phyloP scores from a whole-genome alignment of 371 early-diverging fungal species.

The Rhizopus microsporus region DNA sequence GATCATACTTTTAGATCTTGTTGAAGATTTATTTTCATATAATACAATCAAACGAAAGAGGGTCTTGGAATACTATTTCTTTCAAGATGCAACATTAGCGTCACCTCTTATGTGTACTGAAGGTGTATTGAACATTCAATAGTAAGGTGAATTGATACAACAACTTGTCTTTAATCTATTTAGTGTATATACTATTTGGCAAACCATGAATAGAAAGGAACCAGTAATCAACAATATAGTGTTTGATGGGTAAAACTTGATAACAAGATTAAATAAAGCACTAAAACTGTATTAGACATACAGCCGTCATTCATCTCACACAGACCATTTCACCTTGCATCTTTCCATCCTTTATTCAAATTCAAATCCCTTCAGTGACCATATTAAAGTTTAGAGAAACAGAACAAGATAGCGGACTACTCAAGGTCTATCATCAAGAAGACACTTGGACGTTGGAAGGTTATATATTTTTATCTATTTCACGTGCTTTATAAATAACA shows the following conservation, averaged over 20 bases:
- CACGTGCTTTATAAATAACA: neutral
- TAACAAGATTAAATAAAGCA: neutral
- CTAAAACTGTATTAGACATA: conserved; percentile 36
- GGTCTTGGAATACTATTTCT: conserved; percentile 47
- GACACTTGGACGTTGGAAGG: conserved; percentile 68
- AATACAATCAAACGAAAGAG: conserved; percentile 38
- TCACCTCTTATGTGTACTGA: conserved; percentile 62
- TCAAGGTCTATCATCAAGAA: conserved; percentile 60
- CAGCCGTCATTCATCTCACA: conserved; percentile 55
- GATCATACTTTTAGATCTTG: conserved; percentile 27
- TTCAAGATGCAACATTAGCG: conserved; percentile 37
- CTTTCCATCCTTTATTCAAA: conserved; percentile 43
- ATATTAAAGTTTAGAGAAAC: conserved; percentile 56
- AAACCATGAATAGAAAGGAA: conserved; percentile 57
- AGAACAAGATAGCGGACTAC: conserved; percentile 46
- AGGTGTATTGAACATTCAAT: conserved; percentile 59
- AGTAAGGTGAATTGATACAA: conserved; percentile 22
- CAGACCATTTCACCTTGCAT: conserved; percentile 57
- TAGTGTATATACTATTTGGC: conserved; percentile 66
- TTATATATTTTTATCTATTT: conserved; percentile 12
- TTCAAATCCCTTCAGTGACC: conserved; percentile 58
- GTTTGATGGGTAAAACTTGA: conserved; percentile 54
- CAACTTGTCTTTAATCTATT: neutral
- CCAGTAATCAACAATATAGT: conserved; percentile 58
- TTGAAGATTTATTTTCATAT: conserved; percentile 49